Evolutionary conservation across 768 basidiomycete species (phyloP), one percentile per base, ranked within the genome.

Genomic region (Lentinula edodes): DNA sequence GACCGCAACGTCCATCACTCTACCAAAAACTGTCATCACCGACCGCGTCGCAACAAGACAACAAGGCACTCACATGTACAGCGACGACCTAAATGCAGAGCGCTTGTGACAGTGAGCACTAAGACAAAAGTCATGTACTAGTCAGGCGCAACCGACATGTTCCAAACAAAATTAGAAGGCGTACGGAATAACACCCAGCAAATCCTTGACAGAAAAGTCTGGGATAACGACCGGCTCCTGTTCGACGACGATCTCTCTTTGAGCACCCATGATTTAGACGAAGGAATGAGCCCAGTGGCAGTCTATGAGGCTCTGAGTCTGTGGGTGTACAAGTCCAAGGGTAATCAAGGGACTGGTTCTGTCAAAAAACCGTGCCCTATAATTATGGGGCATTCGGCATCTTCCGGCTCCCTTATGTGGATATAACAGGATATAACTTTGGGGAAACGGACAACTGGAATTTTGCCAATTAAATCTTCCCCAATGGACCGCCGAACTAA

Each of bases 51-150:
- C 39, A 42, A 28, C 28, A 12, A 28, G 8, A 10, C 52, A n/a
- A 16, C 52, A 45, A 57, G 45, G 6, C 32, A 73, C 87, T 62
- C 73, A 91, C 91, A 96, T 77, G 72, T 97, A 94, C 56, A 81
- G 62, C 1, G 85, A 87, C 4, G 93, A 94, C 70, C 80, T 82
- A 67, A 95, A 63, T 4, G 93, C 90, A 0, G 93, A 95, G 63
- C 96, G 90, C 78, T 95, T 80, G 76, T 88, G 93, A 78, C 96
- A 98, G 74, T 93, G 93, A 8, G 88, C 66, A 13, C 91, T 92
- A 63, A 58, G 58, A 52, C 57, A 58, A 20, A 32, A 32, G 23
- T 15, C 43, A 23, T 7, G 35, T 52, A 67, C 23, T 61, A 52
- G 41, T 8, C 10, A 43, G 6, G 39, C n/a, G 51, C 23, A 9